Conservation (phyloP, 768 basidiomycete genomes). For the Trichaptum fuscoviolaceum region DNA sequence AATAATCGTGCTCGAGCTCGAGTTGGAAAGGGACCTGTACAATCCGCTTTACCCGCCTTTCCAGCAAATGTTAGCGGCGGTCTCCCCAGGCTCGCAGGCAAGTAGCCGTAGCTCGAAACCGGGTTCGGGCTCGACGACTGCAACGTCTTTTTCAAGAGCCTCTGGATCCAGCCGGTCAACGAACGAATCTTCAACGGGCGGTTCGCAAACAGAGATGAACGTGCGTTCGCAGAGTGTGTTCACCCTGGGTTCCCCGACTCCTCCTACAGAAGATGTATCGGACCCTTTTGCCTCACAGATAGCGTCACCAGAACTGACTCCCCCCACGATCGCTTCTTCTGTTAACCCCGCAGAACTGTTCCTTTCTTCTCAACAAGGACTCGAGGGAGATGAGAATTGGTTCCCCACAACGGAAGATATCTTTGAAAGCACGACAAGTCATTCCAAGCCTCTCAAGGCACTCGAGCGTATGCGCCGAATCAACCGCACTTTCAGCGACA, state of each 20-base stretch:
- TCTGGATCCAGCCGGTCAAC: conserved; percentile 16
- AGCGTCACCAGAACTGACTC: not conserved
- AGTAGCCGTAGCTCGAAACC: conserved; percentile 8
- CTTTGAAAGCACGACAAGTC: conserved; percentile 64
- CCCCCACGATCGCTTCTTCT: conserved; percentile 3
- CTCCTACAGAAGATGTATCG: not conserved
- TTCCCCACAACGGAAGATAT: conserved; percentile 51
- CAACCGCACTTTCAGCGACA: conserved; percentile 17
- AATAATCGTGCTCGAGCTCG: conserved; percentile 73
- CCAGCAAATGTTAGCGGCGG: conserved; percentile 6
- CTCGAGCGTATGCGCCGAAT: conserved; percentile 61
- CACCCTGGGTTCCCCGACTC: not conserved
- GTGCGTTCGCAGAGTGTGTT: conserved; percentile 3
- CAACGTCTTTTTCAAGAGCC: not conserved
- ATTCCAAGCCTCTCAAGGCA: conserved; percentile 62
- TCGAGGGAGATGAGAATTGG: conserved; percentile 32
- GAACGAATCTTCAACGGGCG: conserved; percentile 8
- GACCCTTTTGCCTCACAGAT: not conserved
- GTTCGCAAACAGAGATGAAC: conserved; percentile 14
- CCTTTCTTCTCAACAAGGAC: conserved; percentile 10
- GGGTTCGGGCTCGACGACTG: conserved; percentile 5
- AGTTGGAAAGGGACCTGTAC: conserved; percentile 62
- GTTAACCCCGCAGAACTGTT: conserved; percentile 3
- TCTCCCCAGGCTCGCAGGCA: conserved; percentile 9
- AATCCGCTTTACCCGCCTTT: conserved; percentile 63